A percentile compares a stretch with the other conserved stretches of the same genome.
These are phyloP conservation scores for Ceratobasidium sp. DNA, from an alignment of 1,284 basidiomycete genomes.

Conservation along the genomic window DNA sequence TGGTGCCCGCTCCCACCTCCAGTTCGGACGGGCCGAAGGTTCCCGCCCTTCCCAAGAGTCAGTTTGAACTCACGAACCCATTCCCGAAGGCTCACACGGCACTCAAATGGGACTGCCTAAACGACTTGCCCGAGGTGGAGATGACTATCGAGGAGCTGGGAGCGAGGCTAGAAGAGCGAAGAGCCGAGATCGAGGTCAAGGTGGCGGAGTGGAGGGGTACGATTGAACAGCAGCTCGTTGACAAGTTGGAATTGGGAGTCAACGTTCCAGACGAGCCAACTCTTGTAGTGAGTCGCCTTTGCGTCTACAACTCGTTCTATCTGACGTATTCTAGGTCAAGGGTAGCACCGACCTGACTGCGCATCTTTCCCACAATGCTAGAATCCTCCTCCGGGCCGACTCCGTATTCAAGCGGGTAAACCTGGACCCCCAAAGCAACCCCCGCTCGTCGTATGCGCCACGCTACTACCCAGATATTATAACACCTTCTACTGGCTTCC, in stretches of 20 bases:
- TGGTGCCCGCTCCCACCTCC: too few species aligned
- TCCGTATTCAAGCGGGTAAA: background rate
- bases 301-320: background rate
- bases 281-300: background rate
- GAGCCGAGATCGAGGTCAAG: background rate
- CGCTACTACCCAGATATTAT: background rate
- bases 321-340: background rate
- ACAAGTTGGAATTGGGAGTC: background rate
- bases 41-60: background rate
- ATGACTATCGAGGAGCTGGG: background rate
- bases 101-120: background rate
- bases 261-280: background rate
- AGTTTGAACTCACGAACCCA: background rate
- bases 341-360: background rate
- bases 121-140: background rate
- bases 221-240: background rate
- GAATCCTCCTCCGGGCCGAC: conserved; percentile 11
- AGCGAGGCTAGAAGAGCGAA: background rate
- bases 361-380: background rate
- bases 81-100: background rate
- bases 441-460: background rate
- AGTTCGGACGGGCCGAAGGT: too few species aligned
- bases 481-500: background rate
- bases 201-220: background rate
- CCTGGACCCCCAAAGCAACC: background rate